Evolutionary conservation across 208 protist species (phyloP).

Genomic region (Leishmania major): DNA sequence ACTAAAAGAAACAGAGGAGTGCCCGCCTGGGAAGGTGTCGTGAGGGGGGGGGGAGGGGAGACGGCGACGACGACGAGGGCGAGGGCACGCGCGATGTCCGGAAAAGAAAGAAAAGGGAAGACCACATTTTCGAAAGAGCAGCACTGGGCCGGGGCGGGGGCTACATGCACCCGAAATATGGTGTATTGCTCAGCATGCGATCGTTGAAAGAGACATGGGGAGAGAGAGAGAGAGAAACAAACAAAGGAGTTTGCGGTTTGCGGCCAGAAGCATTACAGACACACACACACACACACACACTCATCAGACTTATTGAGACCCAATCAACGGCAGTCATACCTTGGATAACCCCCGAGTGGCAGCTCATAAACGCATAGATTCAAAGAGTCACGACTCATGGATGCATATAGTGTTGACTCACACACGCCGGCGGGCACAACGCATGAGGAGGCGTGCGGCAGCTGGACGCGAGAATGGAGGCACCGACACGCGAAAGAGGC

Average conservation of each 20-base stretch:
- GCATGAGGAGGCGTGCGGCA: neutral
- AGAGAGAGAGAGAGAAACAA: neutral
- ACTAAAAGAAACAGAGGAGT: neutral
- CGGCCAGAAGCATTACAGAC: neutral
- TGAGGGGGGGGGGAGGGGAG: neutral
- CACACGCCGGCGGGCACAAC: neutral
- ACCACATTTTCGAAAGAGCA: neutral
- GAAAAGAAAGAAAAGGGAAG: neutral
- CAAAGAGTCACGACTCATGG: neutral
- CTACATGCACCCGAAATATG: neutral
- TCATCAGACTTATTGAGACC: neutral
- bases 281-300: neutral
- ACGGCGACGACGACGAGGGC: too few species aligned
- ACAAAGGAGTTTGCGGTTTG: neutral
- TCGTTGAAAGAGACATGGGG: neutral
- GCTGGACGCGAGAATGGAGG: too few species aligned
- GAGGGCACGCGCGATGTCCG: too few species aligned
- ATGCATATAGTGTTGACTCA: neutral
- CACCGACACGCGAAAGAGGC: too few species aligned
- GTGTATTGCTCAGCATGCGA: neutral
- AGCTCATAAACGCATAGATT: neutral
- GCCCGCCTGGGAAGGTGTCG: neutral
- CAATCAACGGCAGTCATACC: neutral
- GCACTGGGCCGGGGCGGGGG: neutral
- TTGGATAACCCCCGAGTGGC: neutral